These are phyloP conservation scores for Nyssa sinensis DNA, from an alignment of 148 eudicot genomes.

Conservation along the genomic window DNA sequence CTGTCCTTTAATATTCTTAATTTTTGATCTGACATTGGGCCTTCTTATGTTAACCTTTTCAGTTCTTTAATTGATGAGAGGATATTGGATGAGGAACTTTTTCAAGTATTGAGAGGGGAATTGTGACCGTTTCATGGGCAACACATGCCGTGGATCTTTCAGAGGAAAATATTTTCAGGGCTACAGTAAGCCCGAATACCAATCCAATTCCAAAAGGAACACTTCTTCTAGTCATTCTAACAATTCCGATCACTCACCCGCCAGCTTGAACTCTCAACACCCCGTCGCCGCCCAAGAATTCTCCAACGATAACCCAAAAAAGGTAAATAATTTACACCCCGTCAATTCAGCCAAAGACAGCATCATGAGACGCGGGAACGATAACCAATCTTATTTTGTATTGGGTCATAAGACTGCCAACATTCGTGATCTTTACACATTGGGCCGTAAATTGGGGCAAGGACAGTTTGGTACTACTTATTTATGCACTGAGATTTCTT, in stretches of 20 bases:
- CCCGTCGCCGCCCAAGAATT: constrained; percentile 51
- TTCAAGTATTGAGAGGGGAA: constrained; percentile 9
- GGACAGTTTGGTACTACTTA: constrained; percentile 97
- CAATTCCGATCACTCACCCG: constrained; percentile 47
- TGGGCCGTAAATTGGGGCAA: constrained; percentile 91
- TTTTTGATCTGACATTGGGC: neutral
- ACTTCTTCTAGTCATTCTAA: constrained; percentile 31
- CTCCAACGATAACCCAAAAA: constrained; percentile 33
- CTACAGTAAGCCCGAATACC: constrained; percentile 59
- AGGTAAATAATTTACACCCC: constrained; percentile 20
- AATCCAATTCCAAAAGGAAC: constrained; percentile 35
- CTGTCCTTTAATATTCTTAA: no score
- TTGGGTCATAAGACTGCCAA: constrained; percentile 85
- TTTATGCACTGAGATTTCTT: constrained; percentile 72
- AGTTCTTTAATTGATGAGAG: neutral
- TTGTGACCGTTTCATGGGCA: constrained; percentile 78
- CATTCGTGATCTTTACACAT: constrained; percentile 74
- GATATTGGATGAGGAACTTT: no score
- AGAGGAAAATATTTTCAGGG: constrained; percentile 58
- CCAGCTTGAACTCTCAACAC: constrained; percentile 47
- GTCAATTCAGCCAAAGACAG: constrained; percentile 36
- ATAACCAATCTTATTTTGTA: constrained; percentile 62
- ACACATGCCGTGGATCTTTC: constrained; percentile 89
- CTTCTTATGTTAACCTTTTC: neutral
- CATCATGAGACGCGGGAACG: constrained; percentile 42